phyloP scores from a whole-genome alignment of 2,329 filamentous ascomycete genomes.

The Aureobasidium mangrovei region DNA sequence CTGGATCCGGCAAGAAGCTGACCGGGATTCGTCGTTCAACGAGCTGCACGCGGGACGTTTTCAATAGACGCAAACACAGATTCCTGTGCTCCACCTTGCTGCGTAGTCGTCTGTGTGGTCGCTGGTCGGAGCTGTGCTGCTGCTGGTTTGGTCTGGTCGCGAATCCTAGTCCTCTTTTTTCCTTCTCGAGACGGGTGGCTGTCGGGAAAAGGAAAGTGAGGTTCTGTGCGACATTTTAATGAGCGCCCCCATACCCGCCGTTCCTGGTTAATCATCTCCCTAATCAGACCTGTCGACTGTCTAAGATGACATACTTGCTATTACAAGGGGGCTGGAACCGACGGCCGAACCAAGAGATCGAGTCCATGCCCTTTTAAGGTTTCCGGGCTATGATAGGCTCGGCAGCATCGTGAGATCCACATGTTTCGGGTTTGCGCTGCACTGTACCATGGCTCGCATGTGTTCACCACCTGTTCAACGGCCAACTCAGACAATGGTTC shows the following conservation, averaged over 20 bases:
- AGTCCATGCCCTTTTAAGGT: background rate
- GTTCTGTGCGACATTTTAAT: background rate
- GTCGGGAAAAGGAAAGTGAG: background rate
- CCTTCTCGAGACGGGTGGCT: background rate
- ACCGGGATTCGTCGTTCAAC: background rate
- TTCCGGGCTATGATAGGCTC: background rate
- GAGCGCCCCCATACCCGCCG: too few species aligned
- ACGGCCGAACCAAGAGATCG: background rate
- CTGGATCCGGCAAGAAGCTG: slow-evolving; percentile 3
- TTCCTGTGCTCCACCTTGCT: slow-evolving; percentile 4
- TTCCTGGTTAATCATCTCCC: too few species aligned
- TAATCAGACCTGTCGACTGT: too few species aligned
- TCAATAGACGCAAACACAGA: background rate
- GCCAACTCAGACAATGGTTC: background rate
- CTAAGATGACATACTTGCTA: slow-evolving; percentile 1
- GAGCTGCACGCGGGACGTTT: slow-evolving; percentile 7
- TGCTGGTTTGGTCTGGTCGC: background rate
- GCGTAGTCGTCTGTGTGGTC: slow-evolving; percentile 9
- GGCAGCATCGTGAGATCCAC: background rate
- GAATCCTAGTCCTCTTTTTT: background rate
- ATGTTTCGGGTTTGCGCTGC: slow-evolving; percentile 2
- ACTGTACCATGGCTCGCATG: slow-evolving; percentile 6
- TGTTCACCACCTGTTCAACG: background rate
- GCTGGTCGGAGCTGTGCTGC: background rate
- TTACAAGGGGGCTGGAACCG: slow-evolving; percentile 5